Evolutionary conservation across 2,329 filamentous ascomycete genomes (phyloP).

Genomic region (Botrytis sinoallii): DNA sequence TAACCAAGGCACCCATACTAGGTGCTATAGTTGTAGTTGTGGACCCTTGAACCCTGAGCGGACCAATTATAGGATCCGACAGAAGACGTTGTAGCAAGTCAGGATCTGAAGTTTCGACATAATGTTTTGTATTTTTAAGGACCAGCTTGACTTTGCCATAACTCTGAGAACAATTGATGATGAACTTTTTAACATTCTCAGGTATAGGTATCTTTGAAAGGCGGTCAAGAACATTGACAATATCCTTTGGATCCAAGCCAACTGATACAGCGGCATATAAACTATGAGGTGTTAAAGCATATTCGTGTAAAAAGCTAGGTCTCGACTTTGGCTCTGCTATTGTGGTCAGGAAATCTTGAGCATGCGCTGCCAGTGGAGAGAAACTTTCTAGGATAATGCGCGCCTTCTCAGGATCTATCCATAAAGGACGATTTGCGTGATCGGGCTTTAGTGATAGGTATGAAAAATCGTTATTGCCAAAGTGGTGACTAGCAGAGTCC

Average conservation of each 20-base stretch:
- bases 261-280: constrained; percentile 94
- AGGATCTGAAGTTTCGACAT: constrained; percentile 86
- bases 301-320: constrained; percentile 90
- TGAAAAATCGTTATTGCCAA: constrained; percentile 62
- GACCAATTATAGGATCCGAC: constrained; percentile 77
- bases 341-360: constrained; percentile 92
- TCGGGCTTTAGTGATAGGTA: constrained; percentile 81
- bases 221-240: constrained; percentile 81
- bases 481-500: constrained; percentile 38
- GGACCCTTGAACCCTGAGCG: constrained; percentile 68
- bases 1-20: constrained; percentile 82
- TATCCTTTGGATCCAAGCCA: constrained; percentile 84
- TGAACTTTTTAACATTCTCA: constrained; percentile 72
- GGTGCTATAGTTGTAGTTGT: constrained; percentile 75
- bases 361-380: constrained; percentile 79
- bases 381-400: constrained; percentile 94
- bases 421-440: constrained; percentile 84
- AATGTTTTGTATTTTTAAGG: constrained; percentile 90
- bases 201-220: constrained; percentile 88
- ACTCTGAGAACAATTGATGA: constrained; percentile 74
- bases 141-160: constrained; percentile 97
- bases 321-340: constrained; percentile 91
- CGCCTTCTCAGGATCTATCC: constrained; percentile 85
- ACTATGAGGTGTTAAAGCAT: constrained; percentile 85
- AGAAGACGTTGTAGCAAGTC: constrained; percentile 83